Evolutionary conservation across 2,329 filamentous ascomycete species (phyloP).

Genomic region (Didymella pomorum): DNA sequence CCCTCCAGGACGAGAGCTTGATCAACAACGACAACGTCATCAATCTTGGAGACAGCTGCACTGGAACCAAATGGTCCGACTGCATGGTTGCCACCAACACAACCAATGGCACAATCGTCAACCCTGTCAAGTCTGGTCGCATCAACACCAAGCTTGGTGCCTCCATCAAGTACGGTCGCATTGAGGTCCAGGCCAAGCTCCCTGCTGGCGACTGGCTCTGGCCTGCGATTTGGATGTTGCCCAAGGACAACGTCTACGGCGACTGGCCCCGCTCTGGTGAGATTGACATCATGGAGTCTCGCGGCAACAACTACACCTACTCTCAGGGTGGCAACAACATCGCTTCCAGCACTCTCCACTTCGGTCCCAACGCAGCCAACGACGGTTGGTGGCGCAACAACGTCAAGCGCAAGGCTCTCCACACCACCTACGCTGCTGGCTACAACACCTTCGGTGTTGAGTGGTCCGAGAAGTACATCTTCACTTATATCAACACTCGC

Average conservation of each 20-base stretch:
- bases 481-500: slow-evolving; percentile 83
- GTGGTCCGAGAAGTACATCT: slow-evolving; percentile 88
- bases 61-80: slow-evolving; percentile 64
- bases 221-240: slow-evolving; percentile 93
- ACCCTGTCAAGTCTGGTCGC: slow-evolving; percentile 78
- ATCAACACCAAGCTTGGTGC: slow-evolving; percentile 77
- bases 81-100: slow-evolving; percentile 78
- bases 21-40: slow-evolving; percentile 73
- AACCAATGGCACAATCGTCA: slow-evolving; percentile 79
- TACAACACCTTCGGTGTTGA: slow-evolving; percentile 84
- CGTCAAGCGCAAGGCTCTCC: slow-evolving; percentile 75
- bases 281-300: slow-evolving; percentile 82
- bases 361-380: slow-evolving; percentile 75
- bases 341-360: slow-evolving; percentile 79
- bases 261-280: slow-evolving; percentile 81
- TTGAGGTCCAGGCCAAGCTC: slow-evolving; percentile 80
- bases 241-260: slow-evolving; percentile 75
- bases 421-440: slow-evolving; percentile 73
- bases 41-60: slow-evolving; percentile 74
- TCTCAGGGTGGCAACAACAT: slow-evolving; percentile 81
- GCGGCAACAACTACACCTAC: slow-evolving; percentile 84
- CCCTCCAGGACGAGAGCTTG: slow-evolving; percentile 72
- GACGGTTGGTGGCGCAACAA: slow-evolving; percentile 88
- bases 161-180: slow-evolving; percentile 78
- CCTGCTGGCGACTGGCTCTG: slow-evolving; percentile 85